phyloP scores from a whole-genome alignment of 192 early-diverging fungal genomes.

The Piromyces sp. region DNA sequence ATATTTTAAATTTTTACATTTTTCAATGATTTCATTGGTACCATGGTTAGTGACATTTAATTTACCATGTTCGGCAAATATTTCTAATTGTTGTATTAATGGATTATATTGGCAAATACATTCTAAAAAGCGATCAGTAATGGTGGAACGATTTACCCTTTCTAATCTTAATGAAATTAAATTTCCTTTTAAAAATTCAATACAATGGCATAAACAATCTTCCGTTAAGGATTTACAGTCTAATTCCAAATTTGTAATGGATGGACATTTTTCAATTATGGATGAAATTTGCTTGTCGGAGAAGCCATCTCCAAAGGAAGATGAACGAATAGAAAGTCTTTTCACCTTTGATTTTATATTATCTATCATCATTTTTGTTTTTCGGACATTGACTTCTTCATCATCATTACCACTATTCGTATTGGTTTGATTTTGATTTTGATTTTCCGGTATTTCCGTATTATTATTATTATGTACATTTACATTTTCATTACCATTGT shows the following conservation, averaged over 20 bases:
- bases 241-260: neutral
- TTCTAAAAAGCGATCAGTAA: neutral
- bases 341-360: neutral
- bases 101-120: neutral
- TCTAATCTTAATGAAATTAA: neutral
- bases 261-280: neutral
- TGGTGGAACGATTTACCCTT: neutral
- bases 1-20: neutral
- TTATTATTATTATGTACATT: too few relatives aligned
- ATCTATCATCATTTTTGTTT: too few relatives aligned
- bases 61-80: neutral
- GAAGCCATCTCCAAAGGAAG: neutral
- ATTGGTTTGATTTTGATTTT: too few relatives aligned
- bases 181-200: neutral
- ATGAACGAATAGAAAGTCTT: neutral
- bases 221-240: neutral
- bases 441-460: too few relatives aligned
- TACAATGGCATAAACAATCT: neutral
- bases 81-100: neutral
- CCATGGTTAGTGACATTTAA: neutral
- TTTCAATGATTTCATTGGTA: neutral
- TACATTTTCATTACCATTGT: too few relatives aligned
- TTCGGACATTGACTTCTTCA: too few relatives aligned
- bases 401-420: too few relatives aligned
- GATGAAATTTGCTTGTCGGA: neutral